Conservation (phyloP, 495 filamentous ascomycete species). For the Neurospora sp. region DNA sequence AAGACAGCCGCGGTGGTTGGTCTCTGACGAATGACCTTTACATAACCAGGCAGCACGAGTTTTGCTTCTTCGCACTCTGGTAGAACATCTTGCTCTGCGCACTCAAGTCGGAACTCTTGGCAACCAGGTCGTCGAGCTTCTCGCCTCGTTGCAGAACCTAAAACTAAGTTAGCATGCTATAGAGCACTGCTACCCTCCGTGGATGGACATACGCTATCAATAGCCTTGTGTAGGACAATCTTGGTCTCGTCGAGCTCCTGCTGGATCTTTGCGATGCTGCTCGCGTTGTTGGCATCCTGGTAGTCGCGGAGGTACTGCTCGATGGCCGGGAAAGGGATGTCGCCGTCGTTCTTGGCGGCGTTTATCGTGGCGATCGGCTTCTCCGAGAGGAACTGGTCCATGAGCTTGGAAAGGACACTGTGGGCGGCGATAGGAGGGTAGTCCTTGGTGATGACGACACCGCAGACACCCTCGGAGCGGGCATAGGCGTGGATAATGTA, state of each 20-base stretch:
- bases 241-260: slow-evolving; percentile 97
- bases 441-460: slow-evolving; percentile 80
- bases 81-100: slow-evolving; percentile 96
- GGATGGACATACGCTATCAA: slow-evolving; percentile 50
- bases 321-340: slow-evolving; percentile 55
- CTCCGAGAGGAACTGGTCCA: slow-evolving; percentile 83
- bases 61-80: slow-evolving; percentile 73
- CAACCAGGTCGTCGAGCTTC: slow-evolving; percentile 84
- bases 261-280: slow-evolving; percentile 91
- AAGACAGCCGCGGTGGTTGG: not conserved
- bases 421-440: slow-evolving; percentile 91
- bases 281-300: slow-evolving; percentile 81
- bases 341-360: slow-evolving; percentile 36
- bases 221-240: slow-evolving; percentile 95
- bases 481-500: slow-evolving; percentile 87
- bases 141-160: slow-evolving; percentile 69
- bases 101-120: slow-evolving; percentile 80
- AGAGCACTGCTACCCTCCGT: not conserved
- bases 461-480: slow-evolving; percentile 76
- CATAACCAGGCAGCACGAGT: slow-evolving; percentile 84
- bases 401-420: slow-evolving; percentile 79
- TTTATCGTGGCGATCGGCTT: slow-evolving; percentile 62
- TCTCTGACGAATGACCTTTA: slow-evolving; percentile 24
- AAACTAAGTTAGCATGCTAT: slow-evolving; percentile 2
- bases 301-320: slow-evolving; percentile 80